Evolutionary conservation across 371 early-diverging fungal genomes (phyloP).

Genomic region (Mucor mucedo): DNA sequence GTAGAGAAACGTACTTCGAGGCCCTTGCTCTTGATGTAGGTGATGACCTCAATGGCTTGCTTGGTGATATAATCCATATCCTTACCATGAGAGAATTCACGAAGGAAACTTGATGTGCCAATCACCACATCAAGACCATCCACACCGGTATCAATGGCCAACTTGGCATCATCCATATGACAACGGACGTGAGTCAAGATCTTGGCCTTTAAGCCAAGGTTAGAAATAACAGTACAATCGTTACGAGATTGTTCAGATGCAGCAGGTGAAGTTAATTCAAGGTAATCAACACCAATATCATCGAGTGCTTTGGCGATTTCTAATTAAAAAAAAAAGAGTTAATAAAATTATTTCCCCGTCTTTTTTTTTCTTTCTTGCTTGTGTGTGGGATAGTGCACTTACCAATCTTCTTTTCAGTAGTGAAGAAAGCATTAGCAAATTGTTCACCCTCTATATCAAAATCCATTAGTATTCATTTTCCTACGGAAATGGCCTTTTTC

Average conservation of each 20-base stretch:
- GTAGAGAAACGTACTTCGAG: conserved; percentile 96
- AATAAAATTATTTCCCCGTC: not conserved
- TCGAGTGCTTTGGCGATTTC: conserved; percentile 96
- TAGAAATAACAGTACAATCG: conserved; percentile 90
- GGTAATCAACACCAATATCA: conserved; percentile 95
- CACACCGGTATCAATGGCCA: conserved; percentile 95
- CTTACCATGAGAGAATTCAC: conserved; percentile 97
- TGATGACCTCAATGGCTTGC: conserved; percentile 93
- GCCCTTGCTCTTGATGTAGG: conserved; percentile 92
- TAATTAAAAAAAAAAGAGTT: not conserved
- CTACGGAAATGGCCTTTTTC: not conserved
- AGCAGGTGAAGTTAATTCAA: conserved; percentile 94
- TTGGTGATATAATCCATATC: conserved; percentile 95
- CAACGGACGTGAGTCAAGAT: conserved; percentile 95
- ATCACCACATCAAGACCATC: conserved; percentile 97
- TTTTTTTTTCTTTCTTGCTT: too few species aligned
- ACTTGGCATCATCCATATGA: conserved; percentile 96
- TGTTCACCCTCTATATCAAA: conserved; percentile 88
- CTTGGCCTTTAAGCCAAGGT: conserved; percentile 94
- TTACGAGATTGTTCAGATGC: conserved; percentile 93
- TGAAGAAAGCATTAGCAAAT: conserved; percentile 97
- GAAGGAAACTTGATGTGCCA: conserved; percentile 92
- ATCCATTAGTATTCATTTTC: not conserved
- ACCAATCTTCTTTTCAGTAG: conserved; percentile 90
- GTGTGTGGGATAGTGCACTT: not conserved